Base-by-base conservation (phyloP, 306 rosid species). In the Casuarina cunninghamiana region DNA sequence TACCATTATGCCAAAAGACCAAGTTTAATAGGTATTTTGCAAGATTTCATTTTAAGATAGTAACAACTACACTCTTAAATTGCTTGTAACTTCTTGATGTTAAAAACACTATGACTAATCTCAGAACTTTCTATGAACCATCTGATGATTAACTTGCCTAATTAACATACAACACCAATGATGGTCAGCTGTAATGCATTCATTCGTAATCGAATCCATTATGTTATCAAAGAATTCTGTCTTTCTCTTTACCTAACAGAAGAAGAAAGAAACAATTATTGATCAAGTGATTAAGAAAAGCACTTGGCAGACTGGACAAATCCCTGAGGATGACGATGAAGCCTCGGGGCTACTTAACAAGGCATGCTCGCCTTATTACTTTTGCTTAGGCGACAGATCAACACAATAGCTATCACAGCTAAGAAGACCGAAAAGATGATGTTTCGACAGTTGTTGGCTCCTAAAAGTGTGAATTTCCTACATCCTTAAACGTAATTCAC, bases 391-490 rank as follows among this genome's bases (percentile, higher is more conserved):
- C 32, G 26, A 41, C 11, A 39, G 17, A 66, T 8, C 2, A 39
- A 42, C 17, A 66, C 41, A 9, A 46, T 46, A 67, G 8, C 71
- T 16, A 16, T n/a, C 21, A 42, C 17, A 13, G 41, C 3, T 26
- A 62, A 2, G 35, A 62, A 13, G 37, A 62, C 10, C 13, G 5
- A 19, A 6, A 68, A 41, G n/a, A 50, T 32, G 38, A 49, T 61
- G 61, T 62, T 21, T 42, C 71, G 37, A 35, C 45, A 58, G 7
- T 15, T 37, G 12, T 62, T 62, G 69, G 44, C 19, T 35, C 37
- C 41, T 37, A 62, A 67, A 67, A 41, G 71, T 9, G 13, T n/a
- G 50, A 57, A 75, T 79, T 85, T 68, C 39, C 48, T 67, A 48
- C 6, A 3, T 60, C 1, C 61, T 10, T 15, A 43, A 12, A 42